phyloP scores from a whole-genome alignment of 257 asterid species.

The Cruciata laevipes region DNA sequence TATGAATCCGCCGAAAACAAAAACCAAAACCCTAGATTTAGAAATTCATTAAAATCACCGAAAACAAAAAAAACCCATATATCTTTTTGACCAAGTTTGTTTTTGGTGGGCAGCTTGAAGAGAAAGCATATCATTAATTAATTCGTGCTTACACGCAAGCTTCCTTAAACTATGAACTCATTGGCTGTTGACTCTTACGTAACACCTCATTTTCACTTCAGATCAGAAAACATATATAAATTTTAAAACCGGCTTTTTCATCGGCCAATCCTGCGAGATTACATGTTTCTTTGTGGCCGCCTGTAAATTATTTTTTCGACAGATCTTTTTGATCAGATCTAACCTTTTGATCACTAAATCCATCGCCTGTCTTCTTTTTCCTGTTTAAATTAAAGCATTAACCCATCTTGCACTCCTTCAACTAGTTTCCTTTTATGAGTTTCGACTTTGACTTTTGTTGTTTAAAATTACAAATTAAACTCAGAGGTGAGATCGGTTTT shows the following conservation, averaged over 20 bases:
- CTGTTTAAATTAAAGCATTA: not conserved
- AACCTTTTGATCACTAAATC: not conserved
- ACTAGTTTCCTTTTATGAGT: not conserved
- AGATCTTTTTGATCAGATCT: not conserved
- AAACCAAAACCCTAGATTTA: not conserved
- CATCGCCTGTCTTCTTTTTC: not conserved
- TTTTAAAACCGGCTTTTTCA: not conserved
- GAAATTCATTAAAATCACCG: conserved; percentile 38
- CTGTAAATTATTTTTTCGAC: conserved; percentile 6
- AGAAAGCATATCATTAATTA: conserved; percentile 18
- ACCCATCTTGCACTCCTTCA: not conserved
- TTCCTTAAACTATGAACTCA: conserved; percentile 18
- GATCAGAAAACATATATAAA: not conserved
- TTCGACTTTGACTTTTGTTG: not conserved
- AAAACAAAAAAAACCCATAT: conserved; percentile 43
- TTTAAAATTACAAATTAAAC: too few species aligned
- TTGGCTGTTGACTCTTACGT: conserved; percentile 22
- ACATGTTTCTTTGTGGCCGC: conserved; percentile 1
- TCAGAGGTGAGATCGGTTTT: too few species aligned
- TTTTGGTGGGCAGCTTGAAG: conserved; percentile 26
- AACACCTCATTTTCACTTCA: conserved; percentile 9
- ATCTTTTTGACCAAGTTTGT: conserved; percentile 14
- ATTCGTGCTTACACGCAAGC: conserved; percentile 66
- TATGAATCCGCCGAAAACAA: conserved; percentile 25
- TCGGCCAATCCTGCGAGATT: not conserved